Evolutionary conservation across 2,329 filamentous ascomycete species (phyloP), one percentile per base, ranked within the genome.

Genomic region (Phaeoacremonium minimum): DNA sequence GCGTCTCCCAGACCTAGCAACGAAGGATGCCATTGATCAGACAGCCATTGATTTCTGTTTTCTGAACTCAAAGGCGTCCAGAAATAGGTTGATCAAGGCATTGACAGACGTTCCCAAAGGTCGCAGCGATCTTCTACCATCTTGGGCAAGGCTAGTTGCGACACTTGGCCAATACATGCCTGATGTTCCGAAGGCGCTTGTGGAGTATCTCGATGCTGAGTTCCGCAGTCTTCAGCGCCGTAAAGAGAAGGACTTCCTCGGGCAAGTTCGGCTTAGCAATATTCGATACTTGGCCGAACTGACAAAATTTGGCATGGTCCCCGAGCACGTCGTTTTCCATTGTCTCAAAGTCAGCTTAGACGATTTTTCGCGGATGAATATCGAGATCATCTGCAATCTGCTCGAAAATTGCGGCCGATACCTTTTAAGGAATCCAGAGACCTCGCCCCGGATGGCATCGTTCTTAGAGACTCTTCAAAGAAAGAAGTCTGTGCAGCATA

Each of bases 361-460:
- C 52, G 93, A 98, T 54, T 98, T 98, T 55, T 96, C 93, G 3
- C 80, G 91, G 43, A 96, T 96, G 86, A 98, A 98, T 54, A 96
- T 98, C 45, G 94, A 98, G 60, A 96, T 98, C 50, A 91, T 98
- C 45, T 94, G 90, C 53, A 95, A 94, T 53, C 71, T 98, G 18
- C 73, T 98, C 15, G 93, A 98, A 59, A 97, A 97, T 46, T 98
- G 94, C 54, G 93, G 93, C 30, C 81, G 93, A 14, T 98, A 96
- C 60, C 70, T 98, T 15, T 74, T 98, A 40, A 87, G 91, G 33
- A 97, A 93, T 48, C 83, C 88, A 0, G 90, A 97, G 44, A 97
- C 94, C 0, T 84, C 87, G 8, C 91, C 91, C 7, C 82, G 93
- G 30, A 98, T 98, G 93, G 70, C 75, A 2, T 91, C 87, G 1